Conservation (phyloP, 2,329 filamentous ascomycete species). For the Sporothrix schenckii region DNA sequence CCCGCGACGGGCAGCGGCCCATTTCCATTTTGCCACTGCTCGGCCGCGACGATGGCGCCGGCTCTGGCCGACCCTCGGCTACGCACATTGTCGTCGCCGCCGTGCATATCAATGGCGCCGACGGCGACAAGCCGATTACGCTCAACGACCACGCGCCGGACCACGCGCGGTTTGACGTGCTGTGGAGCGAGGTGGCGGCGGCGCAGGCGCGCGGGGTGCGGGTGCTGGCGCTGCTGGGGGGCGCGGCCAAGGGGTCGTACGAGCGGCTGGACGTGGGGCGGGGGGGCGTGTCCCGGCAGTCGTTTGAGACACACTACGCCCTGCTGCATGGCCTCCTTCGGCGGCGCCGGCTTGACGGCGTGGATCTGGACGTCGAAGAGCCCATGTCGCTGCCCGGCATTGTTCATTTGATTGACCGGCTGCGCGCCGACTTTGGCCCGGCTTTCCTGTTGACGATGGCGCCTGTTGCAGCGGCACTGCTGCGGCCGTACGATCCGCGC, state of each 20-base stretch:
- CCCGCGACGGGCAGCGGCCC: constrained; percentile 41
- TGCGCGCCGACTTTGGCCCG: constrained; percentile 66
- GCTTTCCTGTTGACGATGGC: constrained; percentile 75
- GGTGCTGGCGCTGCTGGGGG: constrained; percentile 80
- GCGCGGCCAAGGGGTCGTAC: constrained; percentile 73
- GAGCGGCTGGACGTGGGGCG: constrained; percentile 55
- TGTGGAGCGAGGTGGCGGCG: constrained; percentile 72
- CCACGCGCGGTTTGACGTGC: constrained; percentile 61
- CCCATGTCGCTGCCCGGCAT: constrained; percentile 65
- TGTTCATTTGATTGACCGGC: constrained; percentile 64
- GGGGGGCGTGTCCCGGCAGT: constrained; percentile 42
- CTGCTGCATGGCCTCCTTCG: constrained; percentile 66
- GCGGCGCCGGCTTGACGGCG: constrained; percentile 60
- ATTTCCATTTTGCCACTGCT: constrained; percentile 50
- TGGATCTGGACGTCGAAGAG: constrained; percentile 79
- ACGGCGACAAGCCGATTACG: constrained; percentile 52
- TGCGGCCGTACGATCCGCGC: constrained; percentile 57
- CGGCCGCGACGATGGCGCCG: constrained; percentile 9
- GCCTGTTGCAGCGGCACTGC: constrained; percentile 73
- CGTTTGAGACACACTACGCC: constrained; percentile 71
- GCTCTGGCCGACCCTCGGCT: constrained; percentile 35
- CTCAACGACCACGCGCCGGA: constrained; percentile 74
- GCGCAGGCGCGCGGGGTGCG: constrained; percentile 72
- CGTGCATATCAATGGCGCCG: constrained; percentile 70
- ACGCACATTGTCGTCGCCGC: constrained; percentile 80